Evolutionary conservation across 148 eudicot species (phyloP).

Genomic region (Cornus controversa): DNA sequence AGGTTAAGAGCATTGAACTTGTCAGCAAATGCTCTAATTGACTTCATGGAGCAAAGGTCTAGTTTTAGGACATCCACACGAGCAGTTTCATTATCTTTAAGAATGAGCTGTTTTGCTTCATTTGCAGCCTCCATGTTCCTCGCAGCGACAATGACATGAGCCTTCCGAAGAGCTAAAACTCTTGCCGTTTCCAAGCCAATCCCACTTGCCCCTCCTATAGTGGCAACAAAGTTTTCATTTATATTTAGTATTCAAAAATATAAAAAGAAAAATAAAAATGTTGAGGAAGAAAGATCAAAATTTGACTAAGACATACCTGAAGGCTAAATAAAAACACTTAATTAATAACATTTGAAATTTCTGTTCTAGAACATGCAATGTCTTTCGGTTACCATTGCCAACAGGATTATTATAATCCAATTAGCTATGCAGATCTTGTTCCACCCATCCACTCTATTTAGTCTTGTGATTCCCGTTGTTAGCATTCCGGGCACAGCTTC

Average conservation of each 20-base stretch:
- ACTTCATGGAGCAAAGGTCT: slow-evolving; percentile 59
- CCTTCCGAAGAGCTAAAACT: slow-evolving; percentile 65
- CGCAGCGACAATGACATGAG: slow-evolving; percentile 69
- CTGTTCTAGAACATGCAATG: not conserved
- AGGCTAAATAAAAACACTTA: too few species aligned
- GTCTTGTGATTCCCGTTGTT: too few species aligned
- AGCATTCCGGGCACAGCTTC: not conserved
- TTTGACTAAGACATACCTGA: too few species aligned
- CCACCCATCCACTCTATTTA: not conserved
- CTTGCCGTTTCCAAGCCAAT: slow-evolving; percentile 83
- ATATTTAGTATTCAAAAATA: not conserved
- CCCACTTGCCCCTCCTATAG: slow-evolving; percentile 82
- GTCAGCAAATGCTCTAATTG: slow-evolving; percentile 52
- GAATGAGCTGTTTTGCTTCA: slow-evolving; percentile 58
- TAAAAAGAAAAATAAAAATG: too few species aligned
- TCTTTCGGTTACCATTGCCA: not conserved
- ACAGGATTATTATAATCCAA: too few species aligned
- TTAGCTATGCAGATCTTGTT: not conserved
- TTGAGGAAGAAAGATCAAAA: too few species aligned
- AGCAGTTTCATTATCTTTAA: slow-evolving; percentile 43
- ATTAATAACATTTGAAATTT: not conserved
- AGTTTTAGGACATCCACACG: slow-evolving; percentile 57
- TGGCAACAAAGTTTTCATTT: not conserved
- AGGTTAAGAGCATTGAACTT: slow-evolving; percentile 52
- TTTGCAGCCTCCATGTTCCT: slow-evolving; percentile 72